Base-by-base conservation (phyloP, 768 basidiomycete genomes). In the Favolaschia claudopus region DNA sequence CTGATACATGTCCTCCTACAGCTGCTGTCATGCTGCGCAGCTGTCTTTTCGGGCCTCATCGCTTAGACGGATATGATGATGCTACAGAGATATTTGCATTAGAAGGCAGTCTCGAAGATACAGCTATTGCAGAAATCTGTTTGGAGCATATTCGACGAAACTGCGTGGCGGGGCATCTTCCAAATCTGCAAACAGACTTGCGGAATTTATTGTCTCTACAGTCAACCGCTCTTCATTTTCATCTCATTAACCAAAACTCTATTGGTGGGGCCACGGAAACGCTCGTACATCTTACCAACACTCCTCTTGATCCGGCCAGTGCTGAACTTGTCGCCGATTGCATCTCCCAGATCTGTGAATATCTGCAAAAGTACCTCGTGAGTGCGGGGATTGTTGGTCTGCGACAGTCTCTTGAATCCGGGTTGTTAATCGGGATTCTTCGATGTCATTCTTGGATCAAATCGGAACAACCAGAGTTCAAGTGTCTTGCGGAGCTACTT, bases 351-450 rank as follows among this genome's bases (percentile, higher is more conserved):
- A 56, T 56, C 15, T 62, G 47, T 33, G 43, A 27, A 5, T 57
- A 56, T 38, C 38, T 62, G 22, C n/a, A 27, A 13, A 31, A 27
- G 20, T 37, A 53, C 43, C 19, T 57, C 24, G 20, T 44, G 4
- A 25, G 38, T 2, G 33, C 40, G 13, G 60, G 60, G 4, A 38
- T 62, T 15, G 8, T n/a, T 5, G 33, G 19, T 2, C 14, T 62
- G 7, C 39, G 33, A 8, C 43, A 40, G 15, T 45, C 55, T 20
- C 36, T 62, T 6, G 55, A 57, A 19, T 5, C 15, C 17, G 60
- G 60, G 1, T 32, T 62, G 17, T 43, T 56, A 2, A 19, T 56
- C 36, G 60, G 55, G 17, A 15, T 62, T 19, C 17, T 62, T 7
- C 40, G 34, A 25, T 40, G 29, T 2, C 32, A 50, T 52, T 40